Evolutionary conservation across 2,329 filamentous ascomycete species (phyloP).

Genomic region (Aspergillus pseudotamarii): DNA sequence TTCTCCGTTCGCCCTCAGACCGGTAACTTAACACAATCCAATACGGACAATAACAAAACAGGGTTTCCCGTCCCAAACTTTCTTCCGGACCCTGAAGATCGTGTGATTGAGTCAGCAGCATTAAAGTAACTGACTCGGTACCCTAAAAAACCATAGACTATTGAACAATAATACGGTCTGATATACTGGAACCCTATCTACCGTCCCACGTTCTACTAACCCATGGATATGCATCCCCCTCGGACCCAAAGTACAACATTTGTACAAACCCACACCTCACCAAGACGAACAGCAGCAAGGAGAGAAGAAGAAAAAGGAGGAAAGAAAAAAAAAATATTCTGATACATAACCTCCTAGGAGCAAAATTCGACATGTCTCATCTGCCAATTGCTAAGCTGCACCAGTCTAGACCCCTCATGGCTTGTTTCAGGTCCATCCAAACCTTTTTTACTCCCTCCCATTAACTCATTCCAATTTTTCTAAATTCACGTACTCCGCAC

Average conservation of each 20-base stretch:
- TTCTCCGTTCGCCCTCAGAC: background rate
- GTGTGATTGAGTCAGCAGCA: constrained; percentile 4
- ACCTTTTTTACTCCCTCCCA: background rate
- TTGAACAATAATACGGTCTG: background rate
- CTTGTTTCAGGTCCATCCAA: constrained; percentile 5
- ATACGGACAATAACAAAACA: background rate
- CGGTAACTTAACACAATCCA: background rate
- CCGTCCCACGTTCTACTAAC: background rate
- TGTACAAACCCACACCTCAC: background rate
- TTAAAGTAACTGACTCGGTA: background rate
- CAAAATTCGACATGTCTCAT: background rate
- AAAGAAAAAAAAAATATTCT: background rate
- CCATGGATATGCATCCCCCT: background rate
- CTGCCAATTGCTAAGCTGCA: background rate
- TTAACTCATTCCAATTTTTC: background rate
- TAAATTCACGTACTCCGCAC: background rate
- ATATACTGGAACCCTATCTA: constrained; percentile 2
- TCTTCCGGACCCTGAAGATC: constrained; percentile 17
- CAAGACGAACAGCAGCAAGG: background rate
- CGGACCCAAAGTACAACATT: background rate
- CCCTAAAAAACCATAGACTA: background rate
- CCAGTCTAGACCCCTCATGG: constrained; percentile 4
- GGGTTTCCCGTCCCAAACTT: constrained; percentile 11
- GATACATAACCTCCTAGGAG: background rate
- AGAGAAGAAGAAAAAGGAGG: background rate